phyloP scores from a whole-genome alignment of 1,139 yeast genomes.

The Debaryomyces sp. region DNA sequence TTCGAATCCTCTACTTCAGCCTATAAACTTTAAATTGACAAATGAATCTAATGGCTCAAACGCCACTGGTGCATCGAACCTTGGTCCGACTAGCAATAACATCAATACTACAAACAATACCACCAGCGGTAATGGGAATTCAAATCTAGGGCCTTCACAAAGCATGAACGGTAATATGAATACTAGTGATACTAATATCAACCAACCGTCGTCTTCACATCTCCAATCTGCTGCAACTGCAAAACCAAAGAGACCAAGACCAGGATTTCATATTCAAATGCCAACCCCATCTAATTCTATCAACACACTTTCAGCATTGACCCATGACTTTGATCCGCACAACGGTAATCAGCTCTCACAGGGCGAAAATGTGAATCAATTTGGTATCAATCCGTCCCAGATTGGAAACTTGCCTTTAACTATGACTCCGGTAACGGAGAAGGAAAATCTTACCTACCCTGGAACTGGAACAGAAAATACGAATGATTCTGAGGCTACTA shows the following conservation, averaged over 20 bases:
- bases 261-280: slow-evolving; percentile 51
- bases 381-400: slow-evolving; percentile 61
- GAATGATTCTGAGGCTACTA: neutral
- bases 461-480: neutral
- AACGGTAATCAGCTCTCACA: slow-evolving; percentile 16
- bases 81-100: neutral
- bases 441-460: slow-evolving; percentile 22
- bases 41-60: slow-evolving; percentile 2
- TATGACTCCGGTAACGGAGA: slow-evolving; percentile 80
- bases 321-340: slow-evolving; percentile 24
- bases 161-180: neutral
- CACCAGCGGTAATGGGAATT: neutral
- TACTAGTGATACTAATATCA: neutral
- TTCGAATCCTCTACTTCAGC: slow-evolving; percentile 57
- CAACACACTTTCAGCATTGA: slow-evolving; percentile 39
- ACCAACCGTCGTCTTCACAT: neutral
- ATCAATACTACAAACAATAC: neutral
- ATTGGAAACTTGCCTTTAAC: slow-evolving; percentile 56
- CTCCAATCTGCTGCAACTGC: slow-evolving; percentile 1
- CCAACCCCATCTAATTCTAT: slow-evolving; percentile 46
- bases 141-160: neutral
- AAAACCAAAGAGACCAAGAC: slow-evolving; percentile 30
- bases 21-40: slow-evolving; percentile 51
- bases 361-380: slow-evolving; percentile 56
- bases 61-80: neutral